These are phyloP conservation scores for Fusarium subglutinans DNA, from an alignment of 2,329 filamentous ascomycete species.

Conservation along the genomic window DNA sequence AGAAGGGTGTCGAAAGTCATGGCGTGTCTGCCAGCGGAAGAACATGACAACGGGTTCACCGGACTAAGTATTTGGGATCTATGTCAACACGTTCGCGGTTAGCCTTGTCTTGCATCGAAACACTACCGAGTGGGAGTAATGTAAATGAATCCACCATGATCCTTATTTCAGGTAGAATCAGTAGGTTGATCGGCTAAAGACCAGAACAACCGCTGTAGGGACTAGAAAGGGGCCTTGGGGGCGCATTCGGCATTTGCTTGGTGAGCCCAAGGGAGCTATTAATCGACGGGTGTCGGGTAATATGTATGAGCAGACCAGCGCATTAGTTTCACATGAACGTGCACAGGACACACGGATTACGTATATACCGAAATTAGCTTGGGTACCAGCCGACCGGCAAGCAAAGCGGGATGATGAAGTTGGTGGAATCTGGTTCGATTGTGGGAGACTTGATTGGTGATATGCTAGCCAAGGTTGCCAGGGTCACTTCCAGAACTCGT, in stretches of 20 bases:
- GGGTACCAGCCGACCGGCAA: constrained; percentile 33
- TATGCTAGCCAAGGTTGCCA: constrained; percentile 18
- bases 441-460: constrained; percentile 26
- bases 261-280: neutral
- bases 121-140: constrained; percentile 2
- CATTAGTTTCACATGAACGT: constrained; percentile 18
- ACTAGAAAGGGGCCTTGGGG: neutral
- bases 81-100: constrained; percentile 11
- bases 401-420: constrained; percentile 34
- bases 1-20: neutral
- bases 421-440: constrained; percentile 11
- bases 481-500: constrained; percentile 41
- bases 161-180: neutral
- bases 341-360: constrained; percentile 22
- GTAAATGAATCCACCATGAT: neutral
- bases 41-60: neutral
- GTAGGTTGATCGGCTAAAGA: neutral
- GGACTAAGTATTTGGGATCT: neutral
- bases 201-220: neutral
- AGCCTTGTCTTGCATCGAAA: constrained; percentile 33
- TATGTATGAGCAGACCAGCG: constrained; percentile 8
- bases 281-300: neutral
- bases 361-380: constrained; percentile 32
- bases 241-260: constrained; percentile 18
- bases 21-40: neutral